phyloP scores from a whole-genome alignment of 208 protist genomes.

The Tetramitus jugosus region DNA sequence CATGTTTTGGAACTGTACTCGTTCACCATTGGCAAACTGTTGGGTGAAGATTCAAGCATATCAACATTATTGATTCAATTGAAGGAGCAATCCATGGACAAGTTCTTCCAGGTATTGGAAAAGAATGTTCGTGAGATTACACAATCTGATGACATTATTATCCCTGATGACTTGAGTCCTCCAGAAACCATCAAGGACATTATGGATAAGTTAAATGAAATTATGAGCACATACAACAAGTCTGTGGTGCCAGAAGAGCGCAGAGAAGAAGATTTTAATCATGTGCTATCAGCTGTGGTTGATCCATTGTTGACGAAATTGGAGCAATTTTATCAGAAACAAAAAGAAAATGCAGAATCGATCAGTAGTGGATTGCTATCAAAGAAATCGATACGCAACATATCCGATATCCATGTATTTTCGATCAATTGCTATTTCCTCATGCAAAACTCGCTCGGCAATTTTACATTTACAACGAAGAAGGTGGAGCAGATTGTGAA shows the following conservation, averaged over 20 bases:
- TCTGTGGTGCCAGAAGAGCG: neutral
- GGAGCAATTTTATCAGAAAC: neutral
- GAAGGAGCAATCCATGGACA: neutral
- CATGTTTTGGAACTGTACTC: neutral
- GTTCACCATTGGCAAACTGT: neutral
- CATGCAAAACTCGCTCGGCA: neutral
- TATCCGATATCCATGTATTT: neutral
- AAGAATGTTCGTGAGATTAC: neutral
- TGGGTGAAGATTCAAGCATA: neutral
- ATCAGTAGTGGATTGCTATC: too few relatives aligned
- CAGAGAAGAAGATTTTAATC: neutral
- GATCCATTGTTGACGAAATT: neutral
- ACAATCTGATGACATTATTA: neutral
- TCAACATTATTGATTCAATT: neutral
- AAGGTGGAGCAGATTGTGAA: neutral
- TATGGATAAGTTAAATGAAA: slow-evolving; percentile 11
- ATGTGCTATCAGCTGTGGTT: neutral
- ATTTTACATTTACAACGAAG: neutral
- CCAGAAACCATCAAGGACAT: neutral
- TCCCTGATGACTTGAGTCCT: neutral
- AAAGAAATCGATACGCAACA: too few relatives aligned
- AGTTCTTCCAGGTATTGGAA: neutral
- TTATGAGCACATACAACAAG: neutral
- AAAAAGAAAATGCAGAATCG: neutral
- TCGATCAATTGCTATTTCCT: neutral